Conservation (phyloP, 2,329 filamentous ascomycete species). For the Madurella fahalii region DNA sequence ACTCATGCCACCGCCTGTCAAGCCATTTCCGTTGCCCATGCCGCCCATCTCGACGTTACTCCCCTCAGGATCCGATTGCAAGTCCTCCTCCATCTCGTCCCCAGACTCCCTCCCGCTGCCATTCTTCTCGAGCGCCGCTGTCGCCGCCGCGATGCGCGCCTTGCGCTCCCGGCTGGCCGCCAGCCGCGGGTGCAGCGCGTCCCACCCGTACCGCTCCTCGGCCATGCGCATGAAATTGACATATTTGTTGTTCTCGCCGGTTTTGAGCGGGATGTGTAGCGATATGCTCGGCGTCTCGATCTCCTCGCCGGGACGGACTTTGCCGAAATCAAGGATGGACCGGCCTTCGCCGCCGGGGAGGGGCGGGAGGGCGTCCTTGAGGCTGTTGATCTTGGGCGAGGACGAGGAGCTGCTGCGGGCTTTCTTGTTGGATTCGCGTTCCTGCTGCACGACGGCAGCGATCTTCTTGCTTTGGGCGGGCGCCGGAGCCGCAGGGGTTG, state of each 20-base stretch:
- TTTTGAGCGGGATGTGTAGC: conserved; percentile 71
- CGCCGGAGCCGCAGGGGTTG: conserved; percentile 12
- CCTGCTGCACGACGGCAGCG: conserved; percentile 43
- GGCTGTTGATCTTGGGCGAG: conserved; percentile 47
- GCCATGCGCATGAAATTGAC: conserved; percentile 94
- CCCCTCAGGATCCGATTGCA: conserved; percentile 61
- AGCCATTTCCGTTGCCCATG: conserved; percentile 47
- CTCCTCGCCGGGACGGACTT: conserved; percentile 56
- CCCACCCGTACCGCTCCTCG: conserved; percentile 90
- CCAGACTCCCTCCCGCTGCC: conserved; percentile 64
- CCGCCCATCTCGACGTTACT: conserved; percentile 89
- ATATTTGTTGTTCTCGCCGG: conserved; percentile 77
- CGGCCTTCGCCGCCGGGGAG: conserved; percentile 40
- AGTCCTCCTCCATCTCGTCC: conserved; percentile 81
- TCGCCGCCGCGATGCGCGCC: conserved; percentile 80
- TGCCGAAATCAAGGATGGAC: conserved; percentile 60
- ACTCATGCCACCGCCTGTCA: conserved; percentile 36
- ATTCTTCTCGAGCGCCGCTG: conserved; percentile 76
- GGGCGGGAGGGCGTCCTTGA: conserved; percentile 43
- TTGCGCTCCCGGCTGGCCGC: conserved; percentile 86
- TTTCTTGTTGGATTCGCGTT: conserved; percentile 38
- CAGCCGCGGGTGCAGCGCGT: conserved; percentile 84
- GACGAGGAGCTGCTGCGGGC: conserved; percentile 38
- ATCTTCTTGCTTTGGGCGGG: conserved; percentile 39
- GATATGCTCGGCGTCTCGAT: conserved; percentile 70